Evolutionary conservation across 2,329 filamentous ascomycete species (phyloP).

Genomic region (Ophiostoma australiae): DNA sequence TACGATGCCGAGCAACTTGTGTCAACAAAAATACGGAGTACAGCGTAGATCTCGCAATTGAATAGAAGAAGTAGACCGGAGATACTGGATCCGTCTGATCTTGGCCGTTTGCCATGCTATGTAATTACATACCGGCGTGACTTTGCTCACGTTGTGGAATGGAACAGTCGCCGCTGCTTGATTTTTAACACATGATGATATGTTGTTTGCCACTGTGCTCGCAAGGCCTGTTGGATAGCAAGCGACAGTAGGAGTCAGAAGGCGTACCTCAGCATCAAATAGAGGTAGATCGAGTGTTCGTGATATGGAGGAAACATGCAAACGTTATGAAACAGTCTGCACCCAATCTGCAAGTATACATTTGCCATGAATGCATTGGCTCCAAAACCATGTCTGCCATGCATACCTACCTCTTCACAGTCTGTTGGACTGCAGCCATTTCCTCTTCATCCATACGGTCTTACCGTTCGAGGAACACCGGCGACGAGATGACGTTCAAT

Average conservation of each 20-base stretch:
- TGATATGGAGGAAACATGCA: no score
- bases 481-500: no score
- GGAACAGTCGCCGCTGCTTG: neutral
- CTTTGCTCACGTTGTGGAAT: neutral
- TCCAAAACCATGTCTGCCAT: no score
- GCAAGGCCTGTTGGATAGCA: no score
- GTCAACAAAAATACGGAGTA: neutral
- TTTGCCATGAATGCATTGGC: no score
- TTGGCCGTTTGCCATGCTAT: neutral
- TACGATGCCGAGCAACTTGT: neutral
- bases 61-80: neutral
- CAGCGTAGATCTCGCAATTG: neutral
- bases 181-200: neutral
- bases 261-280: no score
- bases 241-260: no score
- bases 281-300: no score
- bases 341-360: neutral
- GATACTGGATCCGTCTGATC: neutral
- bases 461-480: no score
- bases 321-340: neutral
- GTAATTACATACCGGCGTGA: neutral
- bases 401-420: no score
- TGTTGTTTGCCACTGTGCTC: neutral
- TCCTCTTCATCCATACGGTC: no score
- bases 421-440: no score